Evolutionary conservation across 805 yeast genomes (phyloP), one percentile per base, ranked within the genome.

Genomic region (Sugiyamaella smithiae): DNA sequence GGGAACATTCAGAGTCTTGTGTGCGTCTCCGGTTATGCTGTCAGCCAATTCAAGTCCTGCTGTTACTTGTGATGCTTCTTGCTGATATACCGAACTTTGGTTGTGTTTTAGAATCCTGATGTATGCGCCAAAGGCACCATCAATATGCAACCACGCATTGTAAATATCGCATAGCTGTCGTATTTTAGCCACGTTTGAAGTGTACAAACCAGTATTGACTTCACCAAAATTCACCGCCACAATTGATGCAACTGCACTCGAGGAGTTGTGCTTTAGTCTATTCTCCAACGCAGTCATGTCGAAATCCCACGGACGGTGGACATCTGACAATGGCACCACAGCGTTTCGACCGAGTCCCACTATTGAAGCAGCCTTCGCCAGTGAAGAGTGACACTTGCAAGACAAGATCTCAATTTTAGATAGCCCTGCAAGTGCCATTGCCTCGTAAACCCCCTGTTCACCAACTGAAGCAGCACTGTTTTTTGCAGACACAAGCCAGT

Each of bases 1-100:
- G 2, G 61, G 61, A 11, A 57, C 61, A 40, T 57, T 57, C 23
- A 57, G 46, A 17, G 57, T 50, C 51, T 57, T 57, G 51, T 57
- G 61, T 32, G 45, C 51, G 38, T 57, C 61, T 9, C 58, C 59
- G 1, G 60, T 53, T 28, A 57, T 57, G 22, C 53, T 45, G 22
- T 57, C 61, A 2, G 60, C 61, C 16, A 52, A 46, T 43, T 56
- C 61, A 4, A 57, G 41, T 1, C 58, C 58, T 5, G 20, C 48
- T 16, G 56, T 48, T 35, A 52, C 40, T 14, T 22, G 4, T 2
- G 16, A 14, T 9, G 55, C 57, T 17, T 42, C 41, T 5, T 12
- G 14, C 12, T 48, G 50, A 32, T 47, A 46, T 28, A 29, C 24
- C 31, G 49, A 43, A 11, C 20, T 24, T 14, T 4, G 9, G 22